phyloP scores from a whole-genome alignment of 2,329 filamentous ascomycete genomes.

The Microcyclosporella mali region DNA sequence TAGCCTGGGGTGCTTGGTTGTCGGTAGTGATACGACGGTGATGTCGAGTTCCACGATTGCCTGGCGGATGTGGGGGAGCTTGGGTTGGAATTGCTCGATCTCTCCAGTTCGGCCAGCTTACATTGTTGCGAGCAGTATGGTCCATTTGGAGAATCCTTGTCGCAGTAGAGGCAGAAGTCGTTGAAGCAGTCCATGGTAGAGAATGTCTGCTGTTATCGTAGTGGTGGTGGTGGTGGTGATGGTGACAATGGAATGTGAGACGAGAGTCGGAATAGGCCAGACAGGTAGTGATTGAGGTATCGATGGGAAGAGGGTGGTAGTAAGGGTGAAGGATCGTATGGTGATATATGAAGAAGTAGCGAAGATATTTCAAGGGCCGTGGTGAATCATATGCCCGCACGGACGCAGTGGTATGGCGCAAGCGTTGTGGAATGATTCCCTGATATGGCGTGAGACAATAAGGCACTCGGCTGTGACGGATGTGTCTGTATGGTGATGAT shows the following conservation, averaged over 20 bases:
- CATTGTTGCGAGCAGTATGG: conserved; percentile 92
- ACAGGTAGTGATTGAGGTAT: neutral
- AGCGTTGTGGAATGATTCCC: conserved; percentile 15
- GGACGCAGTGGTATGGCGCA: conserved; percentile 20
- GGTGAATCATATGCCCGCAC: conserved; percentile 16
- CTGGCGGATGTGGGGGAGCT: conserved; percentile 38
- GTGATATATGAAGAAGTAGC: conserved; percentile 1
- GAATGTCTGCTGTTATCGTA: neutral
- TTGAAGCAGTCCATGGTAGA: conserved; percentile 65
- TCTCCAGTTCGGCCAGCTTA: conserved; percentile 81
- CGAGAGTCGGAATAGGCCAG: conserved; percentile 1
- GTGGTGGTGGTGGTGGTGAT: neutral
- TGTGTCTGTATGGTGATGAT: neutral
- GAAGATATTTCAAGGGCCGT: conserved; percentile 11
- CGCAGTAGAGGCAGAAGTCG: conserved; percentile 91
- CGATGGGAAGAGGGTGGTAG: conserved; percentile 1
- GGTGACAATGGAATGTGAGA: neutral
- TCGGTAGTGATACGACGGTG: conserved; percentile 33
- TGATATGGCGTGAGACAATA: conserved; percentile 13
- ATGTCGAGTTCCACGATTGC: neutral
- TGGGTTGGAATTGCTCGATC: conserved; percentile 43
- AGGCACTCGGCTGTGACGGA: conserved; percentile 1
- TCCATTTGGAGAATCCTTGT: conserved; percentile 75
- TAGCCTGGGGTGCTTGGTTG: conserved; percentile 22
- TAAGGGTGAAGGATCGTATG: conserved; percentile 1